Conservation (phyloP, 805 yeast genomes). For the Jamesozyma jinghongensis region DNA sequence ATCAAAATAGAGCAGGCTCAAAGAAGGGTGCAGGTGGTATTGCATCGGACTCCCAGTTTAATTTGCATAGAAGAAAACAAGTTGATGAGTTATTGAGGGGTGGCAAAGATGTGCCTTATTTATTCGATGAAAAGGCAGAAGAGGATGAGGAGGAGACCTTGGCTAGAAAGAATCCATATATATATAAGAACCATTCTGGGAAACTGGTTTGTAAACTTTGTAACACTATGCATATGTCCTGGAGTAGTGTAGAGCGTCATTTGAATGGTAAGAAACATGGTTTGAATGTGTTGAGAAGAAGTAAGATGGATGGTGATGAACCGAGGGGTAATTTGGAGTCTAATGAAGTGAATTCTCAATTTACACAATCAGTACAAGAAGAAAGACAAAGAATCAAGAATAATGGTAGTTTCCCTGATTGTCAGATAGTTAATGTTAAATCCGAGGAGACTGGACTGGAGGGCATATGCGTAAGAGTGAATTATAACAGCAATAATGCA, state of each 20-base stretch:
- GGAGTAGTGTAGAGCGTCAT: slow-evolving; percentile 75
- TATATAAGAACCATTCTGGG: slow-evolving; percentile 76
- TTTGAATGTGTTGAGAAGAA: slow-evolving; percentile 56
- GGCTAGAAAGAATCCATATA: slow-evolving; percentile 50
- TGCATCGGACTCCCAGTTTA: slow-evolving; percentile 63
- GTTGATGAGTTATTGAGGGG: slow-evolving; percentile 48
- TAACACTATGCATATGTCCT: slow-evolving; percentile 69
- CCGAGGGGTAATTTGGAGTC: not conserved
- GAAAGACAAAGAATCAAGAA: slow-evolving; percentile 11
- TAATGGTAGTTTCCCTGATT: slow-evolving; percentile 43
- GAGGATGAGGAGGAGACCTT: slow-evolving; percentile 33
- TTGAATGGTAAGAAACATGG: slow-evolving; percentile 80
- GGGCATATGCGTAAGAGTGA: slow-evolving; percentile 60
- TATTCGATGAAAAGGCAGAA: slow-evolving; percentile 41
- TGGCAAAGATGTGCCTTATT: slow-evolving; percentile 30
- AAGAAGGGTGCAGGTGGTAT: slow-evolving; percentile 88
- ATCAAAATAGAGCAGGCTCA: slow-evolving; percentile 81
- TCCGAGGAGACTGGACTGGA: slow-evolving; percentile 47
- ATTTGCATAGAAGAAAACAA: slow-evolving; percentile 58
- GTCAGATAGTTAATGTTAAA: slow-evolving; percentile 57
- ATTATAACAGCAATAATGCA: slow-evolving; percentile 37
- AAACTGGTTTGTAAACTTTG: slow-evolving; percentile 78
- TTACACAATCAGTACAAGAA: slow-evolving; percentile 16
- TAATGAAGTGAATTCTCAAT: slow-evolving; percentile 23
- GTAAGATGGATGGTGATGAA: slow-evolving; percentile 23